Percentiles rank a stretch among this genome's conserved stretches.
Evolutionary conservation across 2,329 filamentous ascomycete species (phyloP).

Genomic region (Atkinsonella hypoxylon): DNA sequence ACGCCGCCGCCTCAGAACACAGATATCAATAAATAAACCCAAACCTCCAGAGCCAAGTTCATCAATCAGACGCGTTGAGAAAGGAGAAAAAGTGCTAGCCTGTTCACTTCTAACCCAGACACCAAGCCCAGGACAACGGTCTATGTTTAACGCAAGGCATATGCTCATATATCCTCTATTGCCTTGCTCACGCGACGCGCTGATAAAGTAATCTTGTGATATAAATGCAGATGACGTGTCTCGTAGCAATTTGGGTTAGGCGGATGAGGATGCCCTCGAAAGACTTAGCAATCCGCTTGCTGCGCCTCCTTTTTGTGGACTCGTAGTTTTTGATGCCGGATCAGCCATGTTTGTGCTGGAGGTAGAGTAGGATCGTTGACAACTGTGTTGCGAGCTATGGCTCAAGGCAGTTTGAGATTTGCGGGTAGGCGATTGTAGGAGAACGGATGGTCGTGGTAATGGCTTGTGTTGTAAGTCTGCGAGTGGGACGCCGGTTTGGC

Average conservation of each 20-base stretch:
- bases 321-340: neutral
- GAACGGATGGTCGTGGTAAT: conserved; percentile 14
- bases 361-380: neutral
- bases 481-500: conserved; percentile 56
- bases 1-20: too few relatives aligned
- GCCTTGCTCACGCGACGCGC: neutral
- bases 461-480: conserved; percentile 38
- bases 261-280: neutral
- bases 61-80: too few relatives aligned
- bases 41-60: too few relatives aligned
- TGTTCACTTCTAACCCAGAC: neutral
- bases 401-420: neutral
- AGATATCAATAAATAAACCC: too few relatives aligned
- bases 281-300: conserved; percentile 10
- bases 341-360: neutral
- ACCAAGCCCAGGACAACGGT: too few relatives aligned
- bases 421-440: conserved; percentile 13
- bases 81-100: neutral
- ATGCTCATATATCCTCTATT: neutral
- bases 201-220: neutral
- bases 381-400: neutral
- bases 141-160: too few relatives aligned
- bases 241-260: neutral
- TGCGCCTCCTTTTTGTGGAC: conserved; percentile 10
- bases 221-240: neutral